phyloP scores from a whole-genome alignment of 176 grass and related monocot genomes.

The Avena eriantha region DNA sequence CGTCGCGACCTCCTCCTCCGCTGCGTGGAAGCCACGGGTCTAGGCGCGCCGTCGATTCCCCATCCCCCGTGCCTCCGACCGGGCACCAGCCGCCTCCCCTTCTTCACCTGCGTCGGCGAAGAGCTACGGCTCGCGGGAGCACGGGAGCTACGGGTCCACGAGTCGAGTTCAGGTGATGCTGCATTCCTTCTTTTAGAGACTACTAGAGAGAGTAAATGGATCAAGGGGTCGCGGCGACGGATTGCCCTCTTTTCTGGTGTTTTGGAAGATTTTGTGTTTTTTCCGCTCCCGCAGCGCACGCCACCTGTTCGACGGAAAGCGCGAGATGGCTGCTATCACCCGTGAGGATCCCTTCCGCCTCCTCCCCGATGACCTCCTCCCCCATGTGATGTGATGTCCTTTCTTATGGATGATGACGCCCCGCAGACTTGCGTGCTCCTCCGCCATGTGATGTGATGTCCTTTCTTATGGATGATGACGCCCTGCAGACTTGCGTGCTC shows the following conservation, averaged over 20 bases:
- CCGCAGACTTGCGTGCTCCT: background rate
- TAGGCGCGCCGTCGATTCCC: no score
- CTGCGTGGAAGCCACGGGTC: no score
- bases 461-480: accelerated
- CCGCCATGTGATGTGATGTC: background rate
- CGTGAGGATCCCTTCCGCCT: background rate
- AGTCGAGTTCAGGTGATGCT: no score
- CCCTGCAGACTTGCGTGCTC: background rate
- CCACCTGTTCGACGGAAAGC: background rate
- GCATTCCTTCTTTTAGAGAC: no score
- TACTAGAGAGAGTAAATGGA: background rate
- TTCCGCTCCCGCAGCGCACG: background rate
- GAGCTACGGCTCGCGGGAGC: no score
- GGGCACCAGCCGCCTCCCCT: no score
- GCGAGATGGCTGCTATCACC: background rate
- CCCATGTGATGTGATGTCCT: background rate
- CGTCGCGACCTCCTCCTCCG: no score
- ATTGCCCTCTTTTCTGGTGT: background rate
- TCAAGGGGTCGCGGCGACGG: background rate
- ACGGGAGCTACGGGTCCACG: no score
- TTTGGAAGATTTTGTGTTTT: background rate
- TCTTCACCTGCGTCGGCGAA: no score
- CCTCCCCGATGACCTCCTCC: background rate
- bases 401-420: accelerated
- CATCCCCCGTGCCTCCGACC: no score